A percentile compares a stretch with the other conserved stretches of the same genome.
Evolutionary conservation across 2,329 filamentous ascomycete genomes (phyloP).

Genomic region (Pestalotiopsis sp.): DNA sequence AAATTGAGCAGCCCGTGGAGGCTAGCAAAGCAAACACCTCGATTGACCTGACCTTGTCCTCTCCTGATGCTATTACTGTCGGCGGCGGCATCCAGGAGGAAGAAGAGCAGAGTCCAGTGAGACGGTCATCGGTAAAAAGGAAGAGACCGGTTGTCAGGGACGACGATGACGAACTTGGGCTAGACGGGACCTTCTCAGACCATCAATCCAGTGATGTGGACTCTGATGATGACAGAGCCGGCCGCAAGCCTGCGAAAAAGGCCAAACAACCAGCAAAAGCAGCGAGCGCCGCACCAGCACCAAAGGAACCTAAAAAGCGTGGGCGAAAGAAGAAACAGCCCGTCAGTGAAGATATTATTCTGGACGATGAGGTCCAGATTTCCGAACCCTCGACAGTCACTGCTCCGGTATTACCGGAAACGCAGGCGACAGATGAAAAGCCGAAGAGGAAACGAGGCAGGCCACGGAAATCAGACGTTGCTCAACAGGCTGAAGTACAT

Average conservation of each 20-base stretch:
- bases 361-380: slow-evolving; percentile 8
- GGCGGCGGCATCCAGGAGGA: slow-evolving; percentile 14
- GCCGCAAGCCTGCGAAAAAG: neutral
- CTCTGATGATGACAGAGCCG: neutral
- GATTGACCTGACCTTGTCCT: slow-evolving; percentile 32
- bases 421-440: slow-evolving; percentile 22
- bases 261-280: neutral
- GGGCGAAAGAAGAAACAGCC: slow-evolving; percentile 34
- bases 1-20: slow-evolving; percentile 8
- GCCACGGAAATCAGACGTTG: slow-evolving; percentile 29
- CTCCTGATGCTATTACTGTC: slow-evolving; percentile 28
- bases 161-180: slow-evolving; percentile 31
- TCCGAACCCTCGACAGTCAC: neutral
- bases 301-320: slow-evolving; percentile 29
- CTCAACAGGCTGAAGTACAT: slow-evolving; percentile 18
- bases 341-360: slow-evolving; percentile 12
- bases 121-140: slow-evolving; percentile 17
- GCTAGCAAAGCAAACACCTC: slow-evolving; percentile 14
- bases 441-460: slow-evolving; percentile 34
- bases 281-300: neutral
- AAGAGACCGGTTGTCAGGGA: slow-evolving; percentile 22
- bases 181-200: neutral
- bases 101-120: slow-evolving; percentile 7
- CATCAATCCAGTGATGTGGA: slow-evolving; percentile 6
- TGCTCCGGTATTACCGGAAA: slow-evolving; percentile 11